Evolutionary conservation across 139 green algal genomes (phyloP).

Genomic region (Tetradesmus lagerheimii): DNA sequence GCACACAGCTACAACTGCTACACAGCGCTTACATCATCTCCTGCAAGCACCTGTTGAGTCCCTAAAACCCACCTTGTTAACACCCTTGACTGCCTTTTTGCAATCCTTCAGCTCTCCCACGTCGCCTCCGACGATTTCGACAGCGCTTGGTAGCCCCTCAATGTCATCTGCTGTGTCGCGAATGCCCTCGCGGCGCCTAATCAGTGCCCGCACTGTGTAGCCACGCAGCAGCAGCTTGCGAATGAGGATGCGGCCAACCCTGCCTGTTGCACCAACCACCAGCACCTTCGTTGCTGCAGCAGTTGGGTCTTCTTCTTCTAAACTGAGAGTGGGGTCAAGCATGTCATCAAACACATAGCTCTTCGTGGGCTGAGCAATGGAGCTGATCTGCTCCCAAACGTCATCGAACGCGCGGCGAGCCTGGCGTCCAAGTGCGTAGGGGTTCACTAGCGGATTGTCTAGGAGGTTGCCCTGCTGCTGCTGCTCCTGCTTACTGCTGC

Average conservation of each 20-base stretch:
- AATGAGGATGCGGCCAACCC: constrained; percentile 92
- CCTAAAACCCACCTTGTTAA: constrained; percentile 87
- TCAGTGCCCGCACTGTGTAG: constrained; percentile 91
- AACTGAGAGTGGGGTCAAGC: constrained; percentile 45
- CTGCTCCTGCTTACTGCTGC: constrained; percentile 18
- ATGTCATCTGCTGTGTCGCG: constrained; percentile 40
- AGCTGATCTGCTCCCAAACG: constrained; percentile 83
- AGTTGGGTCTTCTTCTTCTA: constrained; percentile 73
- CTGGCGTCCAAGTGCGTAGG: constrained; percentile 80
- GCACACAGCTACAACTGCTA: neutral
- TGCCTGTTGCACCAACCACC: constrained; percentile 93
- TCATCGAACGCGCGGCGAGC: constrained; percentile 87
- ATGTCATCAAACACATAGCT: constrained; percentile 48
- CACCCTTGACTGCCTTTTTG: constrained; percentile 80
- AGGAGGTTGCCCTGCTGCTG: constrained; percentile 49
- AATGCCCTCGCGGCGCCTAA: constrained; percentile 65
- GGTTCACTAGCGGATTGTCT: constrained; percentile 75
- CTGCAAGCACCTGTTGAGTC: too few relatives aligned
- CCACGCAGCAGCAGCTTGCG: constrained; percentile 97
- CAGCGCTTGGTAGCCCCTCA: constrained; percentile 78
- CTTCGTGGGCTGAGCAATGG: constrained; percentile 58
- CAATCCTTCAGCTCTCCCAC: constrained; percentile 83
- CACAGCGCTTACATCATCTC: too few relatives aligned
- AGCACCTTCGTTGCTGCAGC: constrained; percentile 92
- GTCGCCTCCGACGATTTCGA: constrained; percentile 90